These are phyloP conservation scores for Eutypa lata DNA, from an alignment of 2,329 filamentous ascomycete genomes.

Conservation along the genomic window DNA sequence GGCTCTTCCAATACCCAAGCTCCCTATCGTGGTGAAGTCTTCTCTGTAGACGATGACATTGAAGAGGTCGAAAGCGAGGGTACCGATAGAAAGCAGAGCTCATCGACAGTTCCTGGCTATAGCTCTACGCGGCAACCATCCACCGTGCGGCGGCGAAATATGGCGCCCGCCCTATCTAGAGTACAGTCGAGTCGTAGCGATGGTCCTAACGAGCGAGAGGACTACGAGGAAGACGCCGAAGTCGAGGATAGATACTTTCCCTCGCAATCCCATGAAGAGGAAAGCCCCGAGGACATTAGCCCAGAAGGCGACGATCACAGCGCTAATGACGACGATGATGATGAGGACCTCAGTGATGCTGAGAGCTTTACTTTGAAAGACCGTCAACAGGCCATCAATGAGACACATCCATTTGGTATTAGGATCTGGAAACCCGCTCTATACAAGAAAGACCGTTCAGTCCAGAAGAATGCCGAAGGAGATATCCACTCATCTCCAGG, in stretches of 20 bases:
- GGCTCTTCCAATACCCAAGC: slow-evolving; percentile 68
- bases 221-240: slow-evolving; percentile 26
- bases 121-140: slow-evolving; percentile 26
- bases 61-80: slow-evolving; percentile 74
- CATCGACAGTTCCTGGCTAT: slow-evolving; percentile 29
- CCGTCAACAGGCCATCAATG: slow-evolving; percentile 94
- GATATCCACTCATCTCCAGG: slow-evolving; percentile 96
- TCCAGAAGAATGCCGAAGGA: slow-evolving; percentile 91
- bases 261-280: slow-evolving; percentile 34
- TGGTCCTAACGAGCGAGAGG: slow-evolving; percentile 25
- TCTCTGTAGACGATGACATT: slow-evolving; percentile 86
- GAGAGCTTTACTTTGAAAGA: slow-evolving; percentile 98
- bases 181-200: slow-evolving; percentile 38
- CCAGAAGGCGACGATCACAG: slow-evolving; percentile 49
- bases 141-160: slow-evolving; percentile 37
- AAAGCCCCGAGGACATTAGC: slow-evolving; percentile 13
- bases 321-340: slow-evolving; percentile 60
- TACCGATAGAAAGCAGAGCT: slow-evolving; percentile 43
- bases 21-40: slow-evolving; percentile 79
- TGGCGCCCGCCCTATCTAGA: slow-evolving; percentile 36
- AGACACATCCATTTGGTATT: slow-evolving; percentile 98
- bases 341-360: slow-evolving; percentile 77
- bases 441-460: slow-evolving; percentile 96
- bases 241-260: slow-evolving; percentile 29
- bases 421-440: slow-evolving; percentile 97